Percentiles rank a stretch among this genome's conserved stretches.
Evolutionary conservation across 1,284 basidiomycete species (phyloP).

Genomic region (Malassezia nana): DNA sequence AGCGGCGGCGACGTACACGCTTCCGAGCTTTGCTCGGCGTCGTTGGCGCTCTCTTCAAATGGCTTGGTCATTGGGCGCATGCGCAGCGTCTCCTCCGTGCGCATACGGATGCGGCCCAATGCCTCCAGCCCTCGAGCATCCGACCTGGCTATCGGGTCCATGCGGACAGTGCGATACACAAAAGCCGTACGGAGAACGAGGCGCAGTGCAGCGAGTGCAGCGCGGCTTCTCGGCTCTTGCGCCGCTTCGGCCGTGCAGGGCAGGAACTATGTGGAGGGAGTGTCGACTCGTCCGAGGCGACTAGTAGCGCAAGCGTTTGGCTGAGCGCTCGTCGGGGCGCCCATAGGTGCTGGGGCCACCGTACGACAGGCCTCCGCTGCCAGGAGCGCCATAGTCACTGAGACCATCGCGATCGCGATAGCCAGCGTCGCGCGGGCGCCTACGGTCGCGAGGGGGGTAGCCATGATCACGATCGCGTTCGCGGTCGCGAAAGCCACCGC

Average conservation of each 20-base stretch:
- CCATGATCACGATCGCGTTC: neutral
- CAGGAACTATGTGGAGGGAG: neutral
- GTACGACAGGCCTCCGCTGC: neutral
- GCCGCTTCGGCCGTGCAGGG: neutral
- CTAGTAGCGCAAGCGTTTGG: slow-evolving; percentile 14
- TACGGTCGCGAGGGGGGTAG: slow-evolving; percentile 2
- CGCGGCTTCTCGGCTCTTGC: too few species aligned
- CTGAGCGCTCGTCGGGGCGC: slow-evolving; percentile 11
- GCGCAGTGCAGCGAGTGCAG: too few species aligned
- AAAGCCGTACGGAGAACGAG: too few species aligned
- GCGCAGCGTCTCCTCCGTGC: neutral
- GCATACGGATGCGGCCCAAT: neutral
- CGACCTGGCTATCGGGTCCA: neutral
- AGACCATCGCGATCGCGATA: slow-evolving; percentile 18
- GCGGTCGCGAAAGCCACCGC: slow-evolving; percentile 4
- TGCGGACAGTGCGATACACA: neutral
- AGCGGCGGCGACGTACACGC: neutral
- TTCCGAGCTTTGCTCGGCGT: slow-evolving; percentile 8
- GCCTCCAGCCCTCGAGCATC: neutral
- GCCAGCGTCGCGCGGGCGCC: slow-evolving; percentile 1
- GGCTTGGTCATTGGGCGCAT: neutral
- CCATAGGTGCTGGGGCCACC: neutral
- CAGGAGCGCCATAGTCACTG: neutral
- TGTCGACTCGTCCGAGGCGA: too few species aligned
- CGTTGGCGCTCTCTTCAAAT: slow-evolving; percentile 9